phyloP scores from a whole-genome alignment of 495 filamentous ascomycete genomes.

The Darksidea phi region DNA sequence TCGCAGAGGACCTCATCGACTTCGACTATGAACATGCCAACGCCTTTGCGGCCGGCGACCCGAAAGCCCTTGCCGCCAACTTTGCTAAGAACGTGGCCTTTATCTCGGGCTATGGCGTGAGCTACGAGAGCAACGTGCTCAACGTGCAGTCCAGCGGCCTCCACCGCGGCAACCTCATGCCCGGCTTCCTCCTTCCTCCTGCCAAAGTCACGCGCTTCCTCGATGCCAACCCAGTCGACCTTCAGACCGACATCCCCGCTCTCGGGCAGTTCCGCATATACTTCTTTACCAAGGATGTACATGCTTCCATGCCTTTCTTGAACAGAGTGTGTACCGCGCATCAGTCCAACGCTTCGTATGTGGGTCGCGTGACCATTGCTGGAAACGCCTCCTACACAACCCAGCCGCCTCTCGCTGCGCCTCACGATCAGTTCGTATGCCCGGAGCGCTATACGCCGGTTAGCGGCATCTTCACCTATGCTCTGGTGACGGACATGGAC shows the following conservation, averaged over 20 bases:
- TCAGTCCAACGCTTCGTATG: slow-evolving; percentile 44
- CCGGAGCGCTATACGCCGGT: slow-evolving; percentile 61
- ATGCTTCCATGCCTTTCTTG: slow-evolving; percentile 54
- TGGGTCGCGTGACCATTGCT: slow-evolving; percentile 50
- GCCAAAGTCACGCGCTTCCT: slow-evolving; percentile 65
- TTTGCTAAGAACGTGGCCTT: slow-evolving; percentile 35
- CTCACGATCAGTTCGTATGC: slow-evolving; percentile 57
- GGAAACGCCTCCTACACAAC: slow-evolving; percentile 55
- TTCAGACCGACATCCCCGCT: slow-evolving; percentile 70
- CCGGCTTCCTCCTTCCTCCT: slow-evolving; percentile 62
- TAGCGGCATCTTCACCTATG: slow-evolving; percentile 60
- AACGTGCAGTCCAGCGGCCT: slow-evolving; percentile 45
- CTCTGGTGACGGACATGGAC: slow-evolving; percentile 52
- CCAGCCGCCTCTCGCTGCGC: slow-evolving; percentile 49
- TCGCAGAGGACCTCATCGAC: slow-evolving; percentile 36
- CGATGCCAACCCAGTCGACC: slow-evolving; percentile 68
- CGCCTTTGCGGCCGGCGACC: slow-evolving; percentile 32
- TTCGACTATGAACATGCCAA: slow-evolving; percentile 38
- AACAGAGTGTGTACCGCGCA: slow-evolving; percentile 52
- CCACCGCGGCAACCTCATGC: slow-evolving; percentile 45
- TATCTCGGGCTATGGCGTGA: slow-evolving; percentile 53
- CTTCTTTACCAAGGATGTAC: slow-evolving; percentile 59
- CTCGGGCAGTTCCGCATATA: slow-evolving; percentile 68
- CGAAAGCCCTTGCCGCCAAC: slow-evolving; percentile 33
- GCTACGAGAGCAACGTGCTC: slow-evolving; percentile 59